phyloP scores from a whole-genome alignment of 495 filamentous ascomycete species.

The Aspergillus ostianus region DNA sequence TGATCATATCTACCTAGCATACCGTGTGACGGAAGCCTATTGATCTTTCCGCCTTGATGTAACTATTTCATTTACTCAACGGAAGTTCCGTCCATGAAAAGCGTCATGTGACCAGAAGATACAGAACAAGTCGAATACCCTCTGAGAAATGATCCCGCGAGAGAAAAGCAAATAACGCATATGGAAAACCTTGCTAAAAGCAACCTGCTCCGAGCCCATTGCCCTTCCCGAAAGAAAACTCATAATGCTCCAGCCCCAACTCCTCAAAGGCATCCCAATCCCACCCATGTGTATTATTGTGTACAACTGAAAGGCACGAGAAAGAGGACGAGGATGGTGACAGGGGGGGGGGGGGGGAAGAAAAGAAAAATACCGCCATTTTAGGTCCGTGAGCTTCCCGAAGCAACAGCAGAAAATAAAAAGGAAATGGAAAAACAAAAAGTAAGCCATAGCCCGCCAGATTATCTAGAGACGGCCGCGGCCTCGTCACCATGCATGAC shows the following conservation, averaged over 20 bases:
- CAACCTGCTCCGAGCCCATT: background rate
- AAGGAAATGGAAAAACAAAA: conserved; percentile 1
- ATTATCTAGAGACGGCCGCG: background rate
- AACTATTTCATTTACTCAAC: background rate
- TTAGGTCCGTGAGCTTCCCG: background rate
- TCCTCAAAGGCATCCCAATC: conserved; percentile 1
- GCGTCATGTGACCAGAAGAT: background rate
- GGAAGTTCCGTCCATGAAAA: background rate
- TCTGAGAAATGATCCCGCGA: background rate
- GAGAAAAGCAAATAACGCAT: background rate
- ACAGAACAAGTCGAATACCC: background rate
- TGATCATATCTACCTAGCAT: background rate
- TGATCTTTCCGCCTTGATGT: background rate
- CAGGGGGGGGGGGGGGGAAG: background rate
- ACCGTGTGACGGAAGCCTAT: background rate
- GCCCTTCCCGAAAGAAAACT: background rate
- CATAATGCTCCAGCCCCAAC: background rate
- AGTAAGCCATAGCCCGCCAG: background rate
- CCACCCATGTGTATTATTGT: conserved; percentile 5
- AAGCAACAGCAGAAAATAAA: background rate
- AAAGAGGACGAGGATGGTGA: background rate
- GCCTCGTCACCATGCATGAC: conserved; percentile 28
- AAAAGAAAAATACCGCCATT: background rate
- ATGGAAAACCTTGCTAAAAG: background rate
- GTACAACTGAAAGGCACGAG: background rate